Evolutionary conservation across 768 basidiomycete species (phyloP), one percentile per base, ranked within the genome.

Genomic region (Ramaria sp.): DNA sequence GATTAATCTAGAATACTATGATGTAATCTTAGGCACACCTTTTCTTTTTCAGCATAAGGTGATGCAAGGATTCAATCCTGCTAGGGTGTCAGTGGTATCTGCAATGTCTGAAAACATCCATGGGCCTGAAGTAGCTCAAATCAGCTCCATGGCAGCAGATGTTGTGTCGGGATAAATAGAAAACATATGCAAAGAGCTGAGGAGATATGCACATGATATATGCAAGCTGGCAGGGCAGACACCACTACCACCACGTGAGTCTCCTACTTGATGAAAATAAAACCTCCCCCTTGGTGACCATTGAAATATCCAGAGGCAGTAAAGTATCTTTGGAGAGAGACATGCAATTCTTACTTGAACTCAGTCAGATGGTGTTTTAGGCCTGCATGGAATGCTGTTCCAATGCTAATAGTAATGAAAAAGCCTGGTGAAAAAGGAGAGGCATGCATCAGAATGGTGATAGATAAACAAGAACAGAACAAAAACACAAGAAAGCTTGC

Each of bases 1-100:
- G 0, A 65, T 69, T 0, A 76, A 76, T 49, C 7, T 76, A 0
- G 63, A 70, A 0, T 65, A 61, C 4, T 76, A 77, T 37, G 71
- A 78, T 17, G 3, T 71, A 0, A 71, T 75, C 1, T 59, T 75
- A 0, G 70, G 75, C 1, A 74, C 72, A 0, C 47, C 46, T 15
- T 58, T 39, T 15, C 15, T 59, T 3, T 59, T 30, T 10, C 50
- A 59, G 34, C 51, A 59, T 24, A 53, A 53, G 27, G 38, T 59
- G 1, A 12, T 59, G 11, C 38, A 54, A 3, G 58, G 58, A 3
- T 41, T 54, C 12, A 54, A 54, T 22, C 53, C 38, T n/a, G 19
- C 11, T 0, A 5, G 38, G 19, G 53, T 54, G 3, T 12, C 38
- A 3, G 41, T 54, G 3, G 27, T 27, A 27, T 27, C 27, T 27